Conservation (phyloP, 208 protist species). For the Wallacemonas sp. region DNA sequence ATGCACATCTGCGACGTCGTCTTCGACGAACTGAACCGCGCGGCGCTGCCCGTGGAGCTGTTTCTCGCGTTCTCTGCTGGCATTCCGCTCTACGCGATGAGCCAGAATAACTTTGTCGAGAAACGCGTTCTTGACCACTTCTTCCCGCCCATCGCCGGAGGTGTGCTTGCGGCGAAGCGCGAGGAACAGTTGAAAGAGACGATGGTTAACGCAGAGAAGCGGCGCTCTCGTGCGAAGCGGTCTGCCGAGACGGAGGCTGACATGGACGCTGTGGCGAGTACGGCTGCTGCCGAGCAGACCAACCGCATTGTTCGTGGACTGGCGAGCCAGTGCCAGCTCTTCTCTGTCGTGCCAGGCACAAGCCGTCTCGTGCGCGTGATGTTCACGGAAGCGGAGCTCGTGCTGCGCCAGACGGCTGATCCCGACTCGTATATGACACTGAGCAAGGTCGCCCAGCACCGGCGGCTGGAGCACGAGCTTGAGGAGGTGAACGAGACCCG, state of each 20-base stretch:
- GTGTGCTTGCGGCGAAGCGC: slow-evolving; percentile 45
- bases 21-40: slow-evolving; percentile 70
- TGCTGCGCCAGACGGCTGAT: slow-evolving; percentile 62
- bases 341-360: slow-evolving; percentile 54
- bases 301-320: slow-evolving; percentile 40
- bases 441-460: slow-evolving; percentile 43
- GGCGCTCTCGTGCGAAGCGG: not conserved
- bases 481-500: slow-evolving; percentile 71
- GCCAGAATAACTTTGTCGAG: slow-evolving; percentile 81
- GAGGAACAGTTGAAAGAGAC: slow-evolving; percentile 22
- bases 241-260: slow-evolving; percentile 9
- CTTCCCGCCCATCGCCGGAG: slow-evolving; percentile 72
- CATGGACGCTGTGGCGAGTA: slow-evolving; percentile 14
- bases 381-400: slow-evolving; percentile 80
- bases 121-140: slow-evolving; percentile 88
- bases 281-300: slow-evolving; percentile 33
- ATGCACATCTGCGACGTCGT: slow-evolving; percentile 86
- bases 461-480: slow-evolving; percentile 74
- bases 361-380: slow-evolving; percentile 67
- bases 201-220: not conserved
- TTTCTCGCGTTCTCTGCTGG: slow-evolving; percentile 63
- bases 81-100: slow-evolving; percentile 82
- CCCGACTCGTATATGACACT: slow-evolving; percentile 44
- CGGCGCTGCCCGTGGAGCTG: slow-evolving; percentile 35
- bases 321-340: slow-evolving; percentile 56